Conservation (phyloP, 1,284 basidiomycete genomes). For the Phlebopus sp. region DNA sequence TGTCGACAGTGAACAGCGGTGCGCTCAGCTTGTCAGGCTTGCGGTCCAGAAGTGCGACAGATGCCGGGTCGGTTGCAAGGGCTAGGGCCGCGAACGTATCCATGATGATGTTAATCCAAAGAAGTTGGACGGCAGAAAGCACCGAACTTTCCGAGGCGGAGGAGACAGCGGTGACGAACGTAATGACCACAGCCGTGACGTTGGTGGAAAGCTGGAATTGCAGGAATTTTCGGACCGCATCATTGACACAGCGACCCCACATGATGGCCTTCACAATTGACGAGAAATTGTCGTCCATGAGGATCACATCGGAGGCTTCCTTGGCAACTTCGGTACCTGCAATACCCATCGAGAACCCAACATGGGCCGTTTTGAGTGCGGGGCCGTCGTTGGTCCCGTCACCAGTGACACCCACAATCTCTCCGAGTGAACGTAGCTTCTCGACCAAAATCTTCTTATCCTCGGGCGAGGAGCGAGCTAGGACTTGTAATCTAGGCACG, state of each 20-base stretch:
- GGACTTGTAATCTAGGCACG: conserved; percentile 70
- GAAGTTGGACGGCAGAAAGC: conserved; percentile 89
- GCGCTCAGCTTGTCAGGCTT: conserved; percentile 88
- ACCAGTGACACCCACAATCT: conserved; percentile 96
- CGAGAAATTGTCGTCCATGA: conserved; percentile 98
- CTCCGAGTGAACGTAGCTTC: conserved; percentile 83
- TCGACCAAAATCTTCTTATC: conserved; percentile 95
- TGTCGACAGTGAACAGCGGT: conserved; percentile 86
- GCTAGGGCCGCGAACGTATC: conserved; percentile 98
- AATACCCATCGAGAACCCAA: conserved; percentile 98
- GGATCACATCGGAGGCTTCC: conserved; percentile 97
- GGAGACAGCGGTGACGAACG: conserved; percentile 87
- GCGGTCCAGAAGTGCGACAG: conserved; percentile 77
- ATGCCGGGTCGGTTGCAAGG: conserved; percentile 93
- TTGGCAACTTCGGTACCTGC: conserved; percentile 98
- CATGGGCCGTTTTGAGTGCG: conserved; percentile 91
- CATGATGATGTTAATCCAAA: conserved; percentile 99
- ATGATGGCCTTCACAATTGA: conserved; percentile 97
- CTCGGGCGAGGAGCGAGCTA: conserved; percentile 95
- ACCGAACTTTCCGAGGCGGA: conserved; percentile 79
- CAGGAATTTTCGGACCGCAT: conserved; percentile 95
- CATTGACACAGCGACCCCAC: conserved; percentile 99
- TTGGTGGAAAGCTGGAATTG: conserved; percentile 99
- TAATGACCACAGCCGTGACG: conserved; percentile 93
- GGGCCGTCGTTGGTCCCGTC: conserved; percentile 99